Base-by-base conservation (phyloP, 2,329 filamentous ascomycete species). In the Colletotrichum liaoningense region DNA sequence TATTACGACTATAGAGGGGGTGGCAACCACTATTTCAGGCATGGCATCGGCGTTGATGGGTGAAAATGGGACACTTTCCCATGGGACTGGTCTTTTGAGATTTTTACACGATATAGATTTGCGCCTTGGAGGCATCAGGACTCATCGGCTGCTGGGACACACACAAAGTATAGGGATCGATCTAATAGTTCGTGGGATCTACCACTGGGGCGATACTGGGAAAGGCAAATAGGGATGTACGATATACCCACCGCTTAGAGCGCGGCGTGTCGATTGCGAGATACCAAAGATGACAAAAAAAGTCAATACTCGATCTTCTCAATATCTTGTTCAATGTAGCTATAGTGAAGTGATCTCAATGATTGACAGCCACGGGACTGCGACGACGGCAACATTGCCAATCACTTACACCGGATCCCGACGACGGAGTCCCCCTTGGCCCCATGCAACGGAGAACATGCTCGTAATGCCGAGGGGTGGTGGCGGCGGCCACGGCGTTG, bases 61-160 rank as follows among this genome's bases (percentile, higher is more conserved):
- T 22, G 52, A 33, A 33, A 28, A 30, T n/a, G 38, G 46, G 22
- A 57, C 5, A 24, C 42, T n/a, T 46, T 9, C 42, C 42, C 19
- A 16, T 26, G 67, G 56, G 46, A 8, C 7, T 22, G 26, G 63
- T 14, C 57, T 28, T 71, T 73, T 66, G 66, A 58, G 12, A 33
- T n/a, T 69, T 65, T 54, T 30, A 66, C 22, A 33, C 54, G 56
- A 19, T 52, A 60, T 65, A 70, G 70, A 71, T 52, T 49, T 66
- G 35, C 60, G 60, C 67, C 67, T 42, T 70, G 70, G 24, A 71
- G 67, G 67, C 60, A 73, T n/a, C 67, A 62, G 70, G 55, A 73
- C 67, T 73, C 60, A 42, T 49, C 26, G 60, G 70, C 60, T 56
- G 60, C 55, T 66, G 16, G 57, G 62, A 70, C 49, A 73, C 26